Evolutionary conservation across 208 protist species (phyloP), one percentile per base, ranked within the genome.

Genomic region (Crithidia sp.): DNA sequence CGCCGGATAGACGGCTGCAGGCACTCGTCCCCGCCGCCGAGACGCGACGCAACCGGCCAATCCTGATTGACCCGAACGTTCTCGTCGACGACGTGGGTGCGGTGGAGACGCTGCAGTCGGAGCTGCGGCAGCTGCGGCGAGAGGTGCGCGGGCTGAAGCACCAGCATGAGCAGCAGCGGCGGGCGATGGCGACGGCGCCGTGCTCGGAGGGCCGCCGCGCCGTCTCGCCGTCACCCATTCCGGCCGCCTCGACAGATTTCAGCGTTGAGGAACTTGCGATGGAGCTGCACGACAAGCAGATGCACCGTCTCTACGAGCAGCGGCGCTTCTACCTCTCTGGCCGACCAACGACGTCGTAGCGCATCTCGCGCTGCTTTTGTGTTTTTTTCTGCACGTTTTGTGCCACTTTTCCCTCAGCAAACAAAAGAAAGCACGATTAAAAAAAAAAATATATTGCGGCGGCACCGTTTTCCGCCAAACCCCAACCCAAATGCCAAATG

Each of bases 251-350:
- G 6, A 47, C 55, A 8, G 56, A 57, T 13, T 36, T 59, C 0
- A 72, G 76, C 50, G 61, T 69, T 28, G 67, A 74, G 78, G 55
- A 76, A 64, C 73, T 83, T 2, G 68, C 76, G 8, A 60, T 60
- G 49, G 54, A 74, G 49, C 68, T 80, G 57, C 76, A 71, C 28
- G 56, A 67, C 47, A 65, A 44, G 56, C 76, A 76, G 36, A 70
- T 74, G 76, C 68, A 47, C 63, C 61, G 53, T 0, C 64, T 74
- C 41, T 70, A 67, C 50, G 47, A 71, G 10, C 67, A 80, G 47
- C 67, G 76, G 0, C 56, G 57, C 45, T 28, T 70, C 43, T 69
- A 64, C 66, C 59, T 72, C 12, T 52, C 60, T 2, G 49, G 40
- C 53, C 44, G 53, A 3, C 52, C 36, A 4, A 19, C 13, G 14